Percentiles rank a stretch among this genome's conserved stretches.
Evolutionary conservation across 371 early-diverging fungal genomes (phyloP).

Genomic region (Saksenaea vasiformis): DNA sequence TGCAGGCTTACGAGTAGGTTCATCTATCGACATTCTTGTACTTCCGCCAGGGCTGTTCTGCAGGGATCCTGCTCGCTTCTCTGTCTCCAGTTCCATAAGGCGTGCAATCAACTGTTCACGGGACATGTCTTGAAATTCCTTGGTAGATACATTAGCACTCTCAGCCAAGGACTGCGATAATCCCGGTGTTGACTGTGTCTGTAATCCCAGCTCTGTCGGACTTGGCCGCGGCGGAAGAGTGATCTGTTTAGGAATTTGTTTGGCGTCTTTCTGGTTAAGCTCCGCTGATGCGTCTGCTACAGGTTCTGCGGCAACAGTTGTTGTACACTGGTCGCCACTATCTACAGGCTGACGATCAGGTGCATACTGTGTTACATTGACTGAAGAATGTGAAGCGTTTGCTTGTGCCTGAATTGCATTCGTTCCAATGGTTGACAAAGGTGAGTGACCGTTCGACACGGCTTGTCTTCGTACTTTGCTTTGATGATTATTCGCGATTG

Average conservation of each 20-base stretch:
- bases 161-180: slow-evolving; percentile 13
- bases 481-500: not conserved
- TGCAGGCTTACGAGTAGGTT: not conserved
- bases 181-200: slow-evolving; percentile 10
- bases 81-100: slow-evolving; percentile 26
- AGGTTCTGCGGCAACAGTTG: not conserved
- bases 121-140: slow-evolving; percentile 28
- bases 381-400: slow-evolving; percentile 1
- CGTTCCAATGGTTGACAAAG: not conserved
- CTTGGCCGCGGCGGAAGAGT: slow-evolving; percentile 8
- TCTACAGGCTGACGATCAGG: not conserved
- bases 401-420: slow-evolving; percentile 7
- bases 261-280: not conserved
- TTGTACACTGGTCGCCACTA: slow-evolving; percentile 2
- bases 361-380: not conserved
- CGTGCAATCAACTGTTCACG: slow-evolving; percentile 33
- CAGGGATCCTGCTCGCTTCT: slow-evolving; percentile 20
- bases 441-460: not conserved
- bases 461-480: not conserved
- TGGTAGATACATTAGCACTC: slow-evolving; percentile 16
- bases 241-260: slow-evolving; percentile 2
- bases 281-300: not conserved
- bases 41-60: not conserved
- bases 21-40: not conserved
- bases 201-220: slow-evolving; percentile 8